Evolutionary conservation across 106 monocot genomes (phyloP).

Genomic region (Alisma plantagoaquatica): DNA sequence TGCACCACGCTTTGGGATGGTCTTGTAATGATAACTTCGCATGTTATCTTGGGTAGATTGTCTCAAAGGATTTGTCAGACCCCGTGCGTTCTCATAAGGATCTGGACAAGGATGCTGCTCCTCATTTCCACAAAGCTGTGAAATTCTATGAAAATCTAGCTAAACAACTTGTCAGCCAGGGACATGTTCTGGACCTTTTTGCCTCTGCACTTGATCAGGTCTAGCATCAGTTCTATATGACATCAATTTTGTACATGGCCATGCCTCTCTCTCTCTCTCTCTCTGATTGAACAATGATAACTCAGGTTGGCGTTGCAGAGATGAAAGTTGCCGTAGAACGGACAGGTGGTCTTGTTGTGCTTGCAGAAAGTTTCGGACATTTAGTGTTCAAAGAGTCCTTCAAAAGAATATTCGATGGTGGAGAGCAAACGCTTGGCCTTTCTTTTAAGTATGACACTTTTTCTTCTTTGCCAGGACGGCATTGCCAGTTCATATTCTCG

Average conservation of each 20-base stretch:
- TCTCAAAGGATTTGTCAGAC: conserved; percentile 93
- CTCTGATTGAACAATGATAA: neutral
- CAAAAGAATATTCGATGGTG: conserved; percentile 82
- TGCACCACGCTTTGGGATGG: no score
- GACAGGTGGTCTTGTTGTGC: conserved; percentile 95
- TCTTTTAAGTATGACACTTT: conserved; percentile 98
- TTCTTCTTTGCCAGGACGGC: no score
- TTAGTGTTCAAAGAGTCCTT: conserved; percentile 94
- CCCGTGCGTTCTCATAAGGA: conserved; percentile 97
- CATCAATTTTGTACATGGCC: no score
- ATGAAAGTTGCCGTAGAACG: conserved; percentile 97
- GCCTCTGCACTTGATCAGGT: conserved; percentile 99
- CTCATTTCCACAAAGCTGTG: conserved; percentile 92
- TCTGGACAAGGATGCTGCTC: conserved; percentile 93
- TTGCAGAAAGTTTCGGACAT: conserved; percentile 97
- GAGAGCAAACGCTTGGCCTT: conserved; percentile 90
- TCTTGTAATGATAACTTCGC: neutral
- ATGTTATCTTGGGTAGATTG: conserved; percentile 49
- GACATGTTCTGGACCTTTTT: conserved; percentile 93
- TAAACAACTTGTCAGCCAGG: conserved; percentile 92
- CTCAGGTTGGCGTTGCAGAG: conserved; percentile 96
- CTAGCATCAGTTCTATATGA: no score
- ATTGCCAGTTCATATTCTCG: no score
- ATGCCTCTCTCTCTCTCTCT: neutral
- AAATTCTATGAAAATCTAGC: conserved; percentile 92